Percentiles rank a stretch among this genome's conserved stretches.
Evolutionary conservation across 805 yeast species (phyloP).

Genomic region (Candida bentonensis): DNA sequence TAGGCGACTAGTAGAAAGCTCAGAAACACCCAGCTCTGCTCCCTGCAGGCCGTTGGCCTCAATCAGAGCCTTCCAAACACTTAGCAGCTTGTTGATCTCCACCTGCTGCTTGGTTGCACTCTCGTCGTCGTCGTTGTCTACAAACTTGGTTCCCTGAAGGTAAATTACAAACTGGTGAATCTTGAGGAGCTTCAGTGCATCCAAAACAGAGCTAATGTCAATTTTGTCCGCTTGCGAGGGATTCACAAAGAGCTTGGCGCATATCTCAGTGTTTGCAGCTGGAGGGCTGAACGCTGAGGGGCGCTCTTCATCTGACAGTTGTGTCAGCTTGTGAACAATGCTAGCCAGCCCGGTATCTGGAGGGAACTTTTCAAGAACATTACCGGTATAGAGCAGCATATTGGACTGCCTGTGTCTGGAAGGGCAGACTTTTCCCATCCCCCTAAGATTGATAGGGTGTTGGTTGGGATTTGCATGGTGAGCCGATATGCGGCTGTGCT

Average conservation of each 20-base stretch:
- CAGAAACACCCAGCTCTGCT: conserved; percentile 16
- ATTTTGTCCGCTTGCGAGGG: conserved; percentile 5
- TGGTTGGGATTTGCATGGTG: too few relatives aligned
- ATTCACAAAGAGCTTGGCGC: conserved; percentile 11
- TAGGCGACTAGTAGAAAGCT: conserved; percentile 15
- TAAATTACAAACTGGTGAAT: conserved; percentile 11
- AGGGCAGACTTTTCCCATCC: too few relatives aligned
- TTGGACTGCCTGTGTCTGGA: too few relatives aligned
- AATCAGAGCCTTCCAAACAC: conserved; percentile 4
- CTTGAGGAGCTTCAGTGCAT: conserved; percentile 5
- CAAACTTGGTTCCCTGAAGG: conserved; percentile 17
- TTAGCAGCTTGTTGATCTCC: conserved; percentile 12
- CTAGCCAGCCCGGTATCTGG: neutral
- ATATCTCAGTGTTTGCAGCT: conserved; percentile 4
- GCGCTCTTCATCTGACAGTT: neutral
- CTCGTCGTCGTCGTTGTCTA: conserved; percentile 15
- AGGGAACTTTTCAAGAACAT: neutral
- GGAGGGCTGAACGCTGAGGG: neutral
- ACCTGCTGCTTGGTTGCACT: conserved; percentile 8
- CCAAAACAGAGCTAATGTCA: neutral
- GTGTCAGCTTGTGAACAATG: neutral
- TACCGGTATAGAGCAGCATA: neutral
- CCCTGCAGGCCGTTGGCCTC: too few relatives aligned
- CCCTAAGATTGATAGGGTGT: too few relatives aligned
- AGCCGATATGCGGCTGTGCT: too few relatives aligned